phyloP scores from a whole-genome alignment of 331 rosid genomes.

The Cydonia oblonga region DNA sequence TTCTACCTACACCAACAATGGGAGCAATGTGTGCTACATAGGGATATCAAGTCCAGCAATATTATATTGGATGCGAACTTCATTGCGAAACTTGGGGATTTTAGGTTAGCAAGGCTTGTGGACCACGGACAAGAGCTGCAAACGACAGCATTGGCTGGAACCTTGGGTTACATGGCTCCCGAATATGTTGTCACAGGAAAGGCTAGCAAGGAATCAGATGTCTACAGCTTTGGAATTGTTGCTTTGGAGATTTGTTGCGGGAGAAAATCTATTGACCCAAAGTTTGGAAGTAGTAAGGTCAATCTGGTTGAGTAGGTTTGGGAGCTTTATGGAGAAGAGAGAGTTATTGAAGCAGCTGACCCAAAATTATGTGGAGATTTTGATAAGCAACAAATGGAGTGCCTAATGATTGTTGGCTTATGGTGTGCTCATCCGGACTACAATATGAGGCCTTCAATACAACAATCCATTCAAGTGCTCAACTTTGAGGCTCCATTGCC shows the following conservation, averaged over 20 bases:
- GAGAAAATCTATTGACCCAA: background rate
- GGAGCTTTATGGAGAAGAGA: background rate
- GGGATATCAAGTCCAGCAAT: slow-evolving; percentile 1
- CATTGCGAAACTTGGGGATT: background rate
- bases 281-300: background rate
- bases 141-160: background rate
- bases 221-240: background rate
- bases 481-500: background rate
- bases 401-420: background rate
- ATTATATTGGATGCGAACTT: background rate
- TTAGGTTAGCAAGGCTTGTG: slow-evolving; percentile 2
- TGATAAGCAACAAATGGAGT: background rate
- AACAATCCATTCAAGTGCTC: background rate
- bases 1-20: background rate
- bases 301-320: background rate
- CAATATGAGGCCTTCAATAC: background rate
- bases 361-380: background rate
- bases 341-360: background rate
- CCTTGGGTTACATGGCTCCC: background rate
- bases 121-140: background rate
- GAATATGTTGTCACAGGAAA: background rate
- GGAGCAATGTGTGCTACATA: background rate
- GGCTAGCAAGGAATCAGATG: background rate
- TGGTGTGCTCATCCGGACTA: slow-evolving; percentile 1
- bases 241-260: slow-evolving; percentile 7